These are phyloP conservation scores for Pleurotus tuoliensis DNA, from an alignment of 768 basidiomycete species.

Conservation along the genomic window DNA sequence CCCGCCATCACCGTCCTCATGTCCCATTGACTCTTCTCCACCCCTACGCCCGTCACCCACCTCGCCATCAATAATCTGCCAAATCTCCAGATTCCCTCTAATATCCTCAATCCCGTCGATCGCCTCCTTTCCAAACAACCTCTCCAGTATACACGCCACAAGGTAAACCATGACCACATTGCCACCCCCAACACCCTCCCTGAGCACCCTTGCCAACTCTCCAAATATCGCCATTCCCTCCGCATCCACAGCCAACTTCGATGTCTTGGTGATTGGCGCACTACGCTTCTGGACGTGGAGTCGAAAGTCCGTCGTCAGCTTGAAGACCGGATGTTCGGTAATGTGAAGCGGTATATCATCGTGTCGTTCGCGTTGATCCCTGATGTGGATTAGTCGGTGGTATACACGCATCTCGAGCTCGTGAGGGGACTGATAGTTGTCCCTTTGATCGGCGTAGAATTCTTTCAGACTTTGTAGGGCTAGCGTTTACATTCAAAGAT, in stretches of 20 bases:
- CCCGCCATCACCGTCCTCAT: no score
- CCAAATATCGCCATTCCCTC: conserved; percentile 68
- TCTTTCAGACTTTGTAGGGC: conserved; percentile 91
- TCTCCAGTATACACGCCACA: conserved; percentile 83
- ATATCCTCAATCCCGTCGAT: conserved; percentile 73
- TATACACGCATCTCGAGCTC: conserved; percentile 97
- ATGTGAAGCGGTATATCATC: conserved; percentile 70
- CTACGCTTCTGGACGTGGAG: conserved; percentile 77
- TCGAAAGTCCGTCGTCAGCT: conserved; percentile 79
- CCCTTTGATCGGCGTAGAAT: conserved; percentile 83
- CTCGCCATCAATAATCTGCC: conserved; percentile 69
- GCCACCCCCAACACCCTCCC: conserved; percentile 65
- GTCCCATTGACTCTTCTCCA: no score
- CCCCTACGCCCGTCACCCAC: conserved; percentile 17
- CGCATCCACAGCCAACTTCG: conserved; percentile 56
- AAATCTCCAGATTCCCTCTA: conserved; percentile 48
- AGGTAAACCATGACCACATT: conserved; percentile 77
- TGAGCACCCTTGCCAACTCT: conserved; percentile 56
- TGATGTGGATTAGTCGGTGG: conserved; percentile 87
- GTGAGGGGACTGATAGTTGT: conserved; percentile 64
- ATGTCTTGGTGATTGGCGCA: conserved; percentile 67
- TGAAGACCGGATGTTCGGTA: conserved; percentile 69
- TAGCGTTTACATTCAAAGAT: conserved; percentile 24
- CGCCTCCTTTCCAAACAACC: conserved; percentile 79
- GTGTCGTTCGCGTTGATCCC: conserved; percentile 74